Conservation (phyloP, 371 early-diverging fungal species). For the Haplosporangium sp. region DNA sequence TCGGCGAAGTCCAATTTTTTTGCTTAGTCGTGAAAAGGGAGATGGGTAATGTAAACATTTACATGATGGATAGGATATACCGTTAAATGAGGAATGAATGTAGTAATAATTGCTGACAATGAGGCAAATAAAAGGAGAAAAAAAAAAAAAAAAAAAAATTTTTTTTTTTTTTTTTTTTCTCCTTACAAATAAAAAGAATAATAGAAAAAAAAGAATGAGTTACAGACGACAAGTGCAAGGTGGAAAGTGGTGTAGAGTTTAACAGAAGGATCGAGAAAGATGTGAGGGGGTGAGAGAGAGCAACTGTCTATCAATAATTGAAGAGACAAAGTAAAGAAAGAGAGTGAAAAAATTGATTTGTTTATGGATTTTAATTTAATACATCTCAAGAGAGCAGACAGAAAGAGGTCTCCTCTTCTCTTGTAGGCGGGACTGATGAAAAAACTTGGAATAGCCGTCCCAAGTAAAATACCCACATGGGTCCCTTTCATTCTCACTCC, state of each 20-base stretch:
- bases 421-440: too few species aligned
- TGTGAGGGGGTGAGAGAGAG: not conserved
- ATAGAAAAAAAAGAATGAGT: not conserved
- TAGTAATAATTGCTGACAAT: too few species aligned
- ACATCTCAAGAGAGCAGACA: too few species aligned
- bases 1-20: not conserved
- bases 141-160: not conserved
- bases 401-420: too few species aligned
- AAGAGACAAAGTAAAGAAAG: not conserved
- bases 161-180: not conserved
- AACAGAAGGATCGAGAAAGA: too few species aligned
- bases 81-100: too few species aligned
- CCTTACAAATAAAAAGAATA: not conserved
- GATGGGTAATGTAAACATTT: not conserved
- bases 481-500: not conserved
- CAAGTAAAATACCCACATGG: not conserved
- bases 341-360: constrained; percentile 1
- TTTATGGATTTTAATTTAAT: not conserved
- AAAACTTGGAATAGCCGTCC: not conserved
- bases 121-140: not conserved
- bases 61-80: too few species aligned
- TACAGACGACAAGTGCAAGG: not conserved
- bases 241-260: too few species aligned
- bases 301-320: not conserved
- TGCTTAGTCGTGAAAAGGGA: not conserved